phyloP scores from a whole-genome alignment of 2,329 filamentous ascomycete genomes.

The Botrytis sinoallii region DNA sequence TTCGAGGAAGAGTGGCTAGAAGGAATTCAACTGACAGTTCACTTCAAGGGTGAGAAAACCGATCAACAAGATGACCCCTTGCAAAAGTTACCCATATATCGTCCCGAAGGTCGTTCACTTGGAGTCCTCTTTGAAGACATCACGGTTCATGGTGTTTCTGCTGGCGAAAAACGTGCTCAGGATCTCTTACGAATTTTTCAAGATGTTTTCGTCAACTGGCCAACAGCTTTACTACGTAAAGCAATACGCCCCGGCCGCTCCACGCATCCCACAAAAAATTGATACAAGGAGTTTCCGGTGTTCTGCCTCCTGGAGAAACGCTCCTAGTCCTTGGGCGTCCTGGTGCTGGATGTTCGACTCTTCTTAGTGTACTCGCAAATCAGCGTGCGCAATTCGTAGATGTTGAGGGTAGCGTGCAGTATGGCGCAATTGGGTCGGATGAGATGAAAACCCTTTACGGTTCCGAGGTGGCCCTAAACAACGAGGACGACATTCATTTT shows the following conservation, averaged over 20 bases:
- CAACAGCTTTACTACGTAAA: neutral
- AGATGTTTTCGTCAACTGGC: neutral
- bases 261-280: neutral
- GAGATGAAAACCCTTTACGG: conserved; percentile 48
- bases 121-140: conserved; percentile 4
- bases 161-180: neutral
- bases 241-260: neutral
- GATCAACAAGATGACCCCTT: neutral
- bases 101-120: neutral
- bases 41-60: neutral
- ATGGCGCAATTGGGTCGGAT: conserved; percentile 45
- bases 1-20: neutral
- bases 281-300: neutral
- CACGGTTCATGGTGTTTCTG: neutral
- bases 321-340: conserved; percentile 65
- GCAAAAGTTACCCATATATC: neutral
- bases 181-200: neutral
- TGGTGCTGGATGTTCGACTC: conserved; percentile 66
- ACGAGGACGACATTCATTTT: conserved; percentile 51
- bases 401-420: conserved; percentile 57
- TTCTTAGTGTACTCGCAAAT: conserved; percentile 70
- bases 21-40: neutral
- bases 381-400: conserved; percentile 55
- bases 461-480: conserved; percentile 53
- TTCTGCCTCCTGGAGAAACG: conserved; percentile 64